These are phyloP conservation scores for Acaromyces ingoldii DNA, from an alignment of 1,284 basidiomycete genomes.

Conservation along the genomic window DNA sequence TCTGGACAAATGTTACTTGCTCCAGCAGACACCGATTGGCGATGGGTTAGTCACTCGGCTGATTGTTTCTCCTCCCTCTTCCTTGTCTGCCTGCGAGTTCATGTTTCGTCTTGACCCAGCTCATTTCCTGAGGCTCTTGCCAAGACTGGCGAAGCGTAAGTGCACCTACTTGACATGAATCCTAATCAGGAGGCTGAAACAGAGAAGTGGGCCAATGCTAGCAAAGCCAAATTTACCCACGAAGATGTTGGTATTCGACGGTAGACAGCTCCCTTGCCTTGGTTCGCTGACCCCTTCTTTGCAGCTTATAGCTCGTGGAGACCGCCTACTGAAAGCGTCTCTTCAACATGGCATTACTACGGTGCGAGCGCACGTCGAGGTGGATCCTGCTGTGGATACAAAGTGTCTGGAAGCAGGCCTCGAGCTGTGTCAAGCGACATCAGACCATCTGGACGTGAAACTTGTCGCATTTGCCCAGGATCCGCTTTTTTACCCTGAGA, in stretches of 20 bases:
- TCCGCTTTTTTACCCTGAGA: constrained; percentile 18
- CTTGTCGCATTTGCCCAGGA: constrained; percentile 30
- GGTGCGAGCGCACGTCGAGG: constrained; percentile 29
- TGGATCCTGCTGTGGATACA: constrained; percentile 21
- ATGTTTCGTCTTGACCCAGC: not conserved
- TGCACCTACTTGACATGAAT: not conserved
- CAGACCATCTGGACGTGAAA: constrained; percentile 10
- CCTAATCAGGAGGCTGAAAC: not conserved
- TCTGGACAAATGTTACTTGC: constrained; percentile 27
- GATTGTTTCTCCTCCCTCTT: not conserved
- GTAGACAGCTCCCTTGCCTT: no score
- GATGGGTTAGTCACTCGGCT: constrained; percentile 9
- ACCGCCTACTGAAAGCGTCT: constrained; percentile 12
- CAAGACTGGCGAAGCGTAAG: constrained; percentile 14
- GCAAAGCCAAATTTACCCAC: constrained; percentile 14
- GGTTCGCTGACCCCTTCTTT: not conserved
- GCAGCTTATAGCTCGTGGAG: constrained; percentile 12
- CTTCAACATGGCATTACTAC: constrained; percentile 21
- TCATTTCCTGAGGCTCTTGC: constrained; percentile 23
- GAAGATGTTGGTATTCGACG: constrained; percentile 7
- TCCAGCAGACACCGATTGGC: constrained; percentile 11
- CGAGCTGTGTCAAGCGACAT: constrained; percentile 8
- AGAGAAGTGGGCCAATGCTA: not conserved
- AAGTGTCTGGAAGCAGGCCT: constrained; percentile 19
- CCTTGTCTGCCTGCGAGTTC: not conserved